Percentiles rank a stretch among this genome's conserved stretches.
phyloP scores from a whole-genome alignment of 2,329 filamentous ascomycete species.

The Pseudogymnoascus pannorum region DNA sequence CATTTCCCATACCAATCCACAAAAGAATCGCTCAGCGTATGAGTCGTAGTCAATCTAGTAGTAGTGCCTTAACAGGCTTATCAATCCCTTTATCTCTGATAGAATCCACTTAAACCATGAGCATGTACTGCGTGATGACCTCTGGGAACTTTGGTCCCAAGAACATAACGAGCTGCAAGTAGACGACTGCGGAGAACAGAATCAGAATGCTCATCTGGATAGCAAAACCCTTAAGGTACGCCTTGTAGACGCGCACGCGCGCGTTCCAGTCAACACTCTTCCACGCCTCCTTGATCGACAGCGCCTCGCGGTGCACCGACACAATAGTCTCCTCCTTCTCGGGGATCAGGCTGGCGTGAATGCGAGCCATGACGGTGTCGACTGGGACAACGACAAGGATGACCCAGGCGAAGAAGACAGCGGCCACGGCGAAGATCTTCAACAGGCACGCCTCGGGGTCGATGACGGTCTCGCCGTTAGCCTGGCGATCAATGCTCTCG shows the following conservation, averaged over 20 bases:
- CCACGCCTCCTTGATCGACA: slow-evolving; percentile 72
- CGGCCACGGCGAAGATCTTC: slow-evolving; percentile 40
- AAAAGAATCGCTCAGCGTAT: neutral
- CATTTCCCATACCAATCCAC: neutral
- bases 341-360: slow-evolving; percentile 80
- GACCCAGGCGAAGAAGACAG: slow-evolving; percentile 41
- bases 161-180: slow-evolving; percentile 45
- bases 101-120: neutral
- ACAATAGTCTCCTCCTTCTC: slow-evolving; percentile 78
- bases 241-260: slow-evolving; percentile 64
- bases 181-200: slow-evolving; percentile 41
- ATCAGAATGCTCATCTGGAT: slow-evolving; percentile 43
- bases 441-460: slow-evolving; percentile 32
- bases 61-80: neutral
- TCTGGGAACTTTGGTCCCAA: slow-evolving; percentile 26
- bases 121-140: slow-evolving; percentile 4
- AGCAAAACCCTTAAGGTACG: slow-evolving; percentile 64
- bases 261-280: slow-evolving; percentile 65
- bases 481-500: slow-evolving; percentile 15
- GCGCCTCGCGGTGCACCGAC: slow-evolving; percentile 77
- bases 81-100: neutral
- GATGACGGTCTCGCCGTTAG: slow-evolving; percentile 29
- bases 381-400: slow-evolving; percentile 67
- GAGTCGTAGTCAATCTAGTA: neutral
- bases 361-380: slow-evolving; percentile 67